A percentile compares a stretch with the other conserved stretches of the same genome.
Conservation (phyloP, 2,329 filamentous ascomycete genomes). For the Xylariaceae sp. region DNA sequence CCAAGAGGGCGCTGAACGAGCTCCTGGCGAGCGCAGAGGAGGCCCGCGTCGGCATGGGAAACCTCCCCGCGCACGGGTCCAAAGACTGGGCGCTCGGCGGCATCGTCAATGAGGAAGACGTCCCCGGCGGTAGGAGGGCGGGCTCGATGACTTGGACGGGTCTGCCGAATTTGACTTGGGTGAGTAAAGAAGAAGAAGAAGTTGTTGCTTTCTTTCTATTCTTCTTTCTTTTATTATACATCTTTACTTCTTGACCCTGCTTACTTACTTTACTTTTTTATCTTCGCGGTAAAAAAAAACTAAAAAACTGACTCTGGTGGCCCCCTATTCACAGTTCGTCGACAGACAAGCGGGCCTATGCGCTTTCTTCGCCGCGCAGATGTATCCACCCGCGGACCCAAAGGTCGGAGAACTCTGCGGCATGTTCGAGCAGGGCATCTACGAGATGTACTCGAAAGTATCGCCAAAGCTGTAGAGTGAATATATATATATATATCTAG, state of each 20-base stretch:
- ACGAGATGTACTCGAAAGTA: conserved; percentile 10
- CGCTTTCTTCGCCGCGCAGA: conserved; percentile 17
- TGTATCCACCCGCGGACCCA: conserved; percentile 17
- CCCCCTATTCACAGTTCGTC: conserved; percentile 11
- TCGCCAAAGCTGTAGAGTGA: conserved; percentile 9
- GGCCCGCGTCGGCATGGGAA: conserved; percentile 15
- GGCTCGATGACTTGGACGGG: conserved; percentile 21
- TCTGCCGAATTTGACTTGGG: conserved; percentile 19
- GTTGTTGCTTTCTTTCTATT: background rate
- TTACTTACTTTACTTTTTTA: too few species aligned
- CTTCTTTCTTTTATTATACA: conserved; percentile 1
- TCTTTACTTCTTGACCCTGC: background rate
- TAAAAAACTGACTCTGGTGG: too few species aligned
- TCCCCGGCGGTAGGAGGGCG: conserved; percentile 16
- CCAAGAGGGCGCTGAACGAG: conserved; percentile 14
- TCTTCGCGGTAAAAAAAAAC: too few species aligned
- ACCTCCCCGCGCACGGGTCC: conserved; percentile 8
- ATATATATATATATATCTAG: too few species aligned
- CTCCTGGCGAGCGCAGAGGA: conserved; percentile 10
- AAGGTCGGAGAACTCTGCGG: conserved; percentile 13
- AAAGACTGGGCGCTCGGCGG: conserved; percentile 19
- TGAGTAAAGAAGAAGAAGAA: too few species aligned
- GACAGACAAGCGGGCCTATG: conserved; percentile 18
- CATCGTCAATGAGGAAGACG: conserved; percentile 18
- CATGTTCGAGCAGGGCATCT: conserved; percentile 17